Evolutionary conservation across 176 grass and related monocot genomes (phyloP).

Genomic region (Aegilops sharonensis): DNA sequence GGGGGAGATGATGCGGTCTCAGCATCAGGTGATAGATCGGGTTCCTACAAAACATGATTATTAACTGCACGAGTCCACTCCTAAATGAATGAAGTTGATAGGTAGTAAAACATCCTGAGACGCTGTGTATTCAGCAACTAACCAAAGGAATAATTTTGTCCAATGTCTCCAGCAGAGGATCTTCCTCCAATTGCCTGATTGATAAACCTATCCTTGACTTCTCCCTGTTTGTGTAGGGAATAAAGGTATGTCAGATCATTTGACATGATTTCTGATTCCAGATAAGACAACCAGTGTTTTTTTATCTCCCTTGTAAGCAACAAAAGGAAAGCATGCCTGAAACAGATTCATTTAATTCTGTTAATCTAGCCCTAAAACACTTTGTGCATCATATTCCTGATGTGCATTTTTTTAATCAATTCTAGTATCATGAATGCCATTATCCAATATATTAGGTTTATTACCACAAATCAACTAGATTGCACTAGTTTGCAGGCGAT

Average conservation of each 20-base stretch:
- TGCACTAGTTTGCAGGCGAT: background rate
- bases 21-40: conserved; percentile 38
- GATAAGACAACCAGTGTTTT: background rate
- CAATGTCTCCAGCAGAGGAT: conserved; percentile 88
- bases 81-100: background rate
- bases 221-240: conserved; percentile 44
- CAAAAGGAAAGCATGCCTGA: background rate
- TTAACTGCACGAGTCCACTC: background rate
- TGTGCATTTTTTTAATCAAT: background rate
- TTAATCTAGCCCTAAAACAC: background rate
- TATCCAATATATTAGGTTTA: background rate
- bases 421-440: background rate
- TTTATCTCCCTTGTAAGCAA: background rate
- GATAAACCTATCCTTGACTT: conserved; percentile 88
- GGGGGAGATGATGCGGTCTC: conserved; percentile 28
- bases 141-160: conserved; percentile 92
- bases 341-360: conserved; percentile 1
- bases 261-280: background rate
- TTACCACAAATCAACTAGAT: background rate
- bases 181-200: conserved; percentile 88
- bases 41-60: conserved; percentile 41
- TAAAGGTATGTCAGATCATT: background rate
- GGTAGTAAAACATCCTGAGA: background rate
- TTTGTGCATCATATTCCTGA: background rate
- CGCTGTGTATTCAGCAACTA: conserved; percentile 12